Evolutionary conservation across 805 yeast species (phyloP).

Genomic region (Cyberlindnera euphorbiiphila): DNA sequence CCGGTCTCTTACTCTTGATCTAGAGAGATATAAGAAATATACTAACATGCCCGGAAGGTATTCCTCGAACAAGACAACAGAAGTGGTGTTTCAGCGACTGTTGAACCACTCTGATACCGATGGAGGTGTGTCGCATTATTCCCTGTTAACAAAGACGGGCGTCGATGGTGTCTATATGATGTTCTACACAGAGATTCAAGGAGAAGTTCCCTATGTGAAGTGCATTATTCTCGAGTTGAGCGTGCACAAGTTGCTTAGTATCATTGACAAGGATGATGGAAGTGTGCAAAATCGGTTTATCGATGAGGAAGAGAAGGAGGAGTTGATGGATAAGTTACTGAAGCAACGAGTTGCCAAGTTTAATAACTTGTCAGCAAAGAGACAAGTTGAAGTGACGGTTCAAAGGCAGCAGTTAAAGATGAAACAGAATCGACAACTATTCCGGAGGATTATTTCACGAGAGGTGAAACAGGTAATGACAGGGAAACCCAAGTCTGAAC

Average conservation of each 20-base stretch:
- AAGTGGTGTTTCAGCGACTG: constrained; percentile 14
- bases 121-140: constrained; percentile 12
- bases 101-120: constrained; percentile 17
- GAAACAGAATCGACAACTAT: constrained; percentile 16
- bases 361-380: constrained; percentile 17
- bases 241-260: constrained; percentile 8
- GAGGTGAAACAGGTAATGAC: constrained; percentile 18
- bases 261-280: constrained; percentile 5
- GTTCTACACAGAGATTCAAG: constrained; percentile 20
- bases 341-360: constrained; percentile 16
- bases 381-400: constrained; percentile 17
- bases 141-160: constrained; percentile 13
- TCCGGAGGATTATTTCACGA: constrained; percentile 16
- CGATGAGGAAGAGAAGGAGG: constrained; percentile 25
- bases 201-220: constrained; percentile 12
- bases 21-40: no score
- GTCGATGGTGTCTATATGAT: constrained; percentile 14
- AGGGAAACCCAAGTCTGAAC: constrained; percentile 12
- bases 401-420: constrained; percentile 21
- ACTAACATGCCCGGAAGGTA: constrained; percentile 15
- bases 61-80: constrained; percentile 15
- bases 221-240: constrained; percentile 21
- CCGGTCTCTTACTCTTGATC: no score
- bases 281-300: constrained; percentile 15
- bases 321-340: constrained; percentile 23